Conservation (phyloP, 176 grass and related monocot species). For the Oryza meyeriana region DNA sequence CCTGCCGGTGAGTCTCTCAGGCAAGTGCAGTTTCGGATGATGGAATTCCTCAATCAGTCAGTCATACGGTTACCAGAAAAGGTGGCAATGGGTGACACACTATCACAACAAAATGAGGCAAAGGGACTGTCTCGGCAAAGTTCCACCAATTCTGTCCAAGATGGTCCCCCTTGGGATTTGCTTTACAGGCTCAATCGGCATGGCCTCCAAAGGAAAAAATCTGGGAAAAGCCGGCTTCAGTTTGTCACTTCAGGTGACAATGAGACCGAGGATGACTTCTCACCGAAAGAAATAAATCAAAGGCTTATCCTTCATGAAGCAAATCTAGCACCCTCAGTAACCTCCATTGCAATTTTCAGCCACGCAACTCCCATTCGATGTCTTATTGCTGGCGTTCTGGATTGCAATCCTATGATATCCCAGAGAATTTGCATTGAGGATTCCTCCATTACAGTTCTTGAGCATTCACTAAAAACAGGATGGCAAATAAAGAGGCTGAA, state of each 20-base stretch:
- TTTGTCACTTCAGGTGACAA: slow-evolving; percentile 73
- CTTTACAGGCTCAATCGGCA: slow-evolving; percentile 65
- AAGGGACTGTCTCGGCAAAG: slow-evolving; percentile 67
- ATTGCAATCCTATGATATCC: slow-evolving; percentile 63
- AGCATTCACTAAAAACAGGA: slow-evolving; percentile 69
- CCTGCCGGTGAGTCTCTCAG: slow-evolving; percentile 80
- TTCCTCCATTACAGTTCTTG: slow-evolving; percentile 73
- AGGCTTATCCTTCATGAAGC: slow-evolving; percentile 41
- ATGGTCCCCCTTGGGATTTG: slow-evolving; percentile 57
- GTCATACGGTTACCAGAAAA: slow-evolving; percentile 82
- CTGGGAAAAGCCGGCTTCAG: slow-evolving; percentile 82
- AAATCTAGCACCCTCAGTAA: slow-evolving; percentile 29
- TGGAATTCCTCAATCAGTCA: slow-evolving; percentile 70
- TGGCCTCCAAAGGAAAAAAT: slow-evolving; percentile 67
- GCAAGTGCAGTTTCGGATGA: slow-evolving; percentile 77
- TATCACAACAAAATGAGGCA: slow-evolving; percentile 49
- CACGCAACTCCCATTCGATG: slow-evolving; percentile 69
- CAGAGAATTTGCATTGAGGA: slow-evolving; percentile 80
- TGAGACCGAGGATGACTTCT: slow-evolving; percentile 69
- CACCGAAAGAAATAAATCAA: slow-evolving; percentile 48
- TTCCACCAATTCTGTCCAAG: slow-evolving; percentile 67
- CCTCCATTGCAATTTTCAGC: slow-evolving; percentile 66
- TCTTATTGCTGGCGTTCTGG: slow-evolving; percentile 58
- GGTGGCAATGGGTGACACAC: slow-evolving; percentile 45
- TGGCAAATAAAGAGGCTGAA: slow-evolving; percentile 83